These are phyloP conservation scores for Neoarthrinium moseri DNA, from an alignment of 2,329 filamentous ascomycete species.

Conservation along the genomic window DNA sequence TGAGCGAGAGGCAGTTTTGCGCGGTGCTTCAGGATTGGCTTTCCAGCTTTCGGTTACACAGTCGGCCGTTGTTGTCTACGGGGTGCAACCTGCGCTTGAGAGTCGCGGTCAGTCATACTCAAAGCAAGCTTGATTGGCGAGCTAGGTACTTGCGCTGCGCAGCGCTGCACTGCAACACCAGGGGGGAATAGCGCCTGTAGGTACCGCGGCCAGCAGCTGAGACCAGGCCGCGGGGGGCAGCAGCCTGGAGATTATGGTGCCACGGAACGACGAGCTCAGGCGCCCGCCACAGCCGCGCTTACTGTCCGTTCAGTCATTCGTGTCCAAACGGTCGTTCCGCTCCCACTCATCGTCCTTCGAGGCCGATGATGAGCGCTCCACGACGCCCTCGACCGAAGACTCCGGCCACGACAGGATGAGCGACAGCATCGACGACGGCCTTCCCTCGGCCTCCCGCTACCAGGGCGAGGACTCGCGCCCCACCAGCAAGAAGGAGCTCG, in stretches of 20 bases:
- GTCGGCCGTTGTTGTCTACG: no score
- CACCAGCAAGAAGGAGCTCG: constrained; percentile 83
- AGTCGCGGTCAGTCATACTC: no score
- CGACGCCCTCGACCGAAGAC: constrained; percentile 28
- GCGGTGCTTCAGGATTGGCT: neutral
- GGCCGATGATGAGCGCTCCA: constrained; percentile 68
- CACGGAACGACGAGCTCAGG: constrained; percentile 29
- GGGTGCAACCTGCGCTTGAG: no score
- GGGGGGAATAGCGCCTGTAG: no score
- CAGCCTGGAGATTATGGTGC: constrained; percentile 29
- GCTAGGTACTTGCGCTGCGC: no score
- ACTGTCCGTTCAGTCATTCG: constrained; percentile 48
- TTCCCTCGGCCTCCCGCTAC: constrained; percentile 54
- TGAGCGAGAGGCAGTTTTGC: neutral
- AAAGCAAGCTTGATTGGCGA: no score
- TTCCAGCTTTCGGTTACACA: no score
- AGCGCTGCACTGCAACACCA: no score
- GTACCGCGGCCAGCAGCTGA: no score
- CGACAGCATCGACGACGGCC: constrained; percentile 33
- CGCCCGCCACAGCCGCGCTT: constrained; percentile 43
- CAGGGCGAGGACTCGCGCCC: constrained; percentile 83
- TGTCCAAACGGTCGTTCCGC: constrained; percentile 54
- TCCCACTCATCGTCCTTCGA: constrained; percentile 65
- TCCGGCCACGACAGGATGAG: constrained; percentile 36
- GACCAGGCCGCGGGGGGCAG: neutral